These are phyloP conservation scores for Penicillium macrosclerotiorum DNA, from an alignment of 495 filamentous ascomycete genomes.

Conservation along the genomic window DNA sequence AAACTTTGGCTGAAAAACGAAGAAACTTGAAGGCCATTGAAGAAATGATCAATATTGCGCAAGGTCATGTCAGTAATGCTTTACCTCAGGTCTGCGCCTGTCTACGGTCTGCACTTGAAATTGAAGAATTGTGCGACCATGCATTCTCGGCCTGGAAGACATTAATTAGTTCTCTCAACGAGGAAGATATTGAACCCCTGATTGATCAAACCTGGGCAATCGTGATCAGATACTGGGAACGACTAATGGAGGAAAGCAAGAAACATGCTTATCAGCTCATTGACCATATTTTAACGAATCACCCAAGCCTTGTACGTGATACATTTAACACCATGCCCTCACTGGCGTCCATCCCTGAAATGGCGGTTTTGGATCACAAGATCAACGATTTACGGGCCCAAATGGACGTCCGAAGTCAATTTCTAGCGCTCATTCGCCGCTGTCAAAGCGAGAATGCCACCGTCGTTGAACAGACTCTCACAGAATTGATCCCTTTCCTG, in stretches of 20 bases:
- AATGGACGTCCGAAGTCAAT: conserved; percentile 59
- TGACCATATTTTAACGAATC: conserved; percentile 59
- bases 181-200: conserved; percentile 73
- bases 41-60: conserved; percentile 78
- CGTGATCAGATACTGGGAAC: conserved; percentile 75
- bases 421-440: conserved; percentile 66
- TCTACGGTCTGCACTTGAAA: conserved; percentile 76
- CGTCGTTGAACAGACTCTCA: conserved; percentile 76
- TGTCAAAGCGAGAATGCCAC: conserved; percentile 78
- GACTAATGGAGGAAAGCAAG: conserved; percentile 59
- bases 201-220: conserved; percentile 87
- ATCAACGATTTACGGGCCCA: conserved; percentile 61
- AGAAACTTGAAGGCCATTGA: conserved; percentile 78
- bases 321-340: conserved; percentile 74
- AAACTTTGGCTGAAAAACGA: conserved; percentile 64
- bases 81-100: conserved; percentile 85
- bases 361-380: conserved; percentile 61
- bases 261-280: conserved; percentile 59
- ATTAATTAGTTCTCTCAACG: conserved; percentile 68
- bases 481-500: conserved; percentile 72
- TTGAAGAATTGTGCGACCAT: conserved; percentile 65
- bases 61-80: conserved; percentile 67
- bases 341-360: conserved; percentile 64
- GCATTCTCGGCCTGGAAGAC: conserved; percentile 82
- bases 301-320: conserved; percentile 57